Conservation (phyloP, 2,329 filamentous ascomycete species). For the Cordyceps tenuipes region DNA sequence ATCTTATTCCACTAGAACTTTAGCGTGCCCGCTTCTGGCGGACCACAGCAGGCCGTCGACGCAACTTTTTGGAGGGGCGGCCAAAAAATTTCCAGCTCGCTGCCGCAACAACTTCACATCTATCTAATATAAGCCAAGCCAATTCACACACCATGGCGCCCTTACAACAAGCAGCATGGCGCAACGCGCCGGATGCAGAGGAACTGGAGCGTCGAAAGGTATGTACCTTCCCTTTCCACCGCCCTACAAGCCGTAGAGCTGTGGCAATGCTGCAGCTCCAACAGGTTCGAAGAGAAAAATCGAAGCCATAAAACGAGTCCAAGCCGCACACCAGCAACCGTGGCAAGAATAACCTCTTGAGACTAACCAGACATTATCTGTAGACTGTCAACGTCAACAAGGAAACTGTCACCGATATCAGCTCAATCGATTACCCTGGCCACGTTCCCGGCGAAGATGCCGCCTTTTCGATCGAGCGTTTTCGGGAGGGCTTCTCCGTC, state of each 20-base stretch:
- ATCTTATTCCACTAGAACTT: not conserved
- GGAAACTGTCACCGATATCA: constrained; percentile 84
- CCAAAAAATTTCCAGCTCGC: constrained; percentile 21
- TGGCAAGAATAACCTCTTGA: not conserved
- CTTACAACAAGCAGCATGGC: constrained; percentile 27
- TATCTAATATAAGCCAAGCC: too few species aligned
- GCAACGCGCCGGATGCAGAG: constrained; percentile 37
- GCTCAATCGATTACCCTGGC: constrained; percentile 84
- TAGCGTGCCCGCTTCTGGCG: not conserved
- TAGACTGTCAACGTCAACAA: constrained; percentile 80
- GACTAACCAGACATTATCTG: constrained; percentile 8
- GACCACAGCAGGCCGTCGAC: constrained; percentile 7
- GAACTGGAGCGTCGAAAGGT: constrained; percentile 57
- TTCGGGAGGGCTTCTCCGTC: constrained; percentile 62
- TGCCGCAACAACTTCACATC: constrained; percentile 5
- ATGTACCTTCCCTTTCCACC: constrained; percentile 15
- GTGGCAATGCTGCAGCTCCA: not conserved
- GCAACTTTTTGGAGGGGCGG: constrained; percentile 23
- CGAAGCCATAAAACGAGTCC: not conserved
- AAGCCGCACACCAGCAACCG: not conserved
- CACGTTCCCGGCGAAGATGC: constrained; percentile 86
- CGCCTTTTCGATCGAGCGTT: constrained; percentile 66
- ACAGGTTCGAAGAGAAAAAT: not conserved
- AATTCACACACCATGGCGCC: constrained; percentile 23
- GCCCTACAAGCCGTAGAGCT: not conserved